These are phyloP conservation scores for Trametes cubensis DNA, from an alignment of 768 basidiomycete species.

Conservation along the genomic window DNA sequence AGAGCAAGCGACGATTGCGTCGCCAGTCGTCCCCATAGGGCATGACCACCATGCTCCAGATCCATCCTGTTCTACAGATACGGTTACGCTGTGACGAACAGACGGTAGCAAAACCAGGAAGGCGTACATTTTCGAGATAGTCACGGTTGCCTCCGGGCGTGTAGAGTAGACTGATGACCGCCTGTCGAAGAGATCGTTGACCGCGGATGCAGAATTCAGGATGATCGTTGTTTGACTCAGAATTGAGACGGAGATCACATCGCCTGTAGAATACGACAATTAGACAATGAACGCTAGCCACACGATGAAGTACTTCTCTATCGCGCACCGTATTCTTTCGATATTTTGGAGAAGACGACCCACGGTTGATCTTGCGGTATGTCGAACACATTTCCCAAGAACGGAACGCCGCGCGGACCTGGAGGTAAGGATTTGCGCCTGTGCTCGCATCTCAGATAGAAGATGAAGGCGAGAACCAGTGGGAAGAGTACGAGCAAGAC, in stretches of 20 bases:
- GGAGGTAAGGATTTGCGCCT: too few species aligned
- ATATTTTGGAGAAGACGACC: too few species aligned
- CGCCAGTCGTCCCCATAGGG: constrained; percentile 12
- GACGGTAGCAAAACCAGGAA: not conserved
- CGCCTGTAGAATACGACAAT: constrained; percentile 8
- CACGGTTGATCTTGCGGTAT: too few species aligned
- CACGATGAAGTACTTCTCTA: too few species aligned
- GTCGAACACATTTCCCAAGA: too few species aligned
- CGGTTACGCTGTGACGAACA: not conserved
- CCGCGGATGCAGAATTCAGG: constrained; percentile 23
- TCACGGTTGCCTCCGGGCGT: not conserved
- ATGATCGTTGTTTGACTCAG: constrained; percentile 24
- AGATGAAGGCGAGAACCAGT: too few species aligned
- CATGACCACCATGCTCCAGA: constrained; percentile 5
- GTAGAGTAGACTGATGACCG: constrained; percentile 30
- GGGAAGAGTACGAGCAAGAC: too few species aligned
- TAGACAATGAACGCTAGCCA: too few species aligned
- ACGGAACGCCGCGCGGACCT: too few species aligned
- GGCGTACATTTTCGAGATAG: not conserved
- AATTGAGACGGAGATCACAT: constrained; percentile 22
- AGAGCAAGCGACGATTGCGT: constrained; percentile 8
- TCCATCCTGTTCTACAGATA: constrained; percentile 1
- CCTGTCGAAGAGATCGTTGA: constrained; percentile 32
- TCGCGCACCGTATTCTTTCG: too few species aligned
- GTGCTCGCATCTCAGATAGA: too few species aligned